Conservation (phyloP, 2,329 filamentous ascomycete genomes). For the Colletotrichum graminicola region DNA sequence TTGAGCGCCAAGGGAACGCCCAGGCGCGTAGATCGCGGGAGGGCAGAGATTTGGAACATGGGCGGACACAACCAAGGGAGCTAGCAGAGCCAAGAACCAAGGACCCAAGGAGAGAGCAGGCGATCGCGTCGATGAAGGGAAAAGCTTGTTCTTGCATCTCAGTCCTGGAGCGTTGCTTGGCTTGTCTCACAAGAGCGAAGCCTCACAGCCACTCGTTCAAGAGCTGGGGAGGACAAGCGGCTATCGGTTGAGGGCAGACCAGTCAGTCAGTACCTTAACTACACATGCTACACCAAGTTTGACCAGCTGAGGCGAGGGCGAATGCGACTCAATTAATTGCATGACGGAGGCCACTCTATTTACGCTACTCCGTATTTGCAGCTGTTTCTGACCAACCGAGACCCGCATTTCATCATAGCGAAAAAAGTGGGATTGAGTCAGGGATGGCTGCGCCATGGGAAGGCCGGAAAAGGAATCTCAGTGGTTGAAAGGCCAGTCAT, state of each 20-base stretch:
- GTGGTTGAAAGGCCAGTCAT: neutral
- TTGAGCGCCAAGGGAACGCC: conserved; percentile 36
- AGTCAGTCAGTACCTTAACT: too few relatives aligned
- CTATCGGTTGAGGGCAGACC: too few relatives aligned
- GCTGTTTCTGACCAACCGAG: conserved; percentile 1
- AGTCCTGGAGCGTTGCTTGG: neutral
- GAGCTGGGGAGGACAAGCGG: too few relatives aligned
- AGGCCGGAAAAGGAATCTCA: neutral
- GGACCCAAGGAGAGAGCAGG: neutral
- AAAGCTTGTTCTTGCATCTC: conserved; percentile 31
- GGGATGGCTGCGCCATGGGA: conserved; percentile 3
- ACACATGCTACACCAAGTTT: too few relatives aligned
- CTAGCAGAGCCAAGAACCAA: conserved; percentile 28
- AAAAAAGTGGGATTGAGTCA: conserved; percentile 5
- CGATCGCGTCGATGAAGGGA: conserved; percentile 8
- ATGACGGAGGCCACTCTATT: neutral
- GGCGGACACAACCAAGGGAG: conserved; percentile 23
- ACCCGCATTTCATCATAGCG: conserved; percentile 32
- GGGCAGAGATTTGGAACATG: conserved; percentile 4
- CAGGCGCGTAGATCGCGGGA: conserved; percentile 39
- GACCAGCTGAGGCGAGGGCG: too few relatives aligned
- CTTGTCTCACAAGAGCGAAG: conserved; percentile 6
- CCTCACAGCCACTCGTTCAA: conserved; percentile 10
- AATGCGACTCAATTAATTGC: neutral
- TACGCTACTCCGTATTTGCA: conserved; percentile 28